phyloP scores from a whole-genome alignment of 139 green algal genomes.

The Spirogloea muscicola region DNA sequence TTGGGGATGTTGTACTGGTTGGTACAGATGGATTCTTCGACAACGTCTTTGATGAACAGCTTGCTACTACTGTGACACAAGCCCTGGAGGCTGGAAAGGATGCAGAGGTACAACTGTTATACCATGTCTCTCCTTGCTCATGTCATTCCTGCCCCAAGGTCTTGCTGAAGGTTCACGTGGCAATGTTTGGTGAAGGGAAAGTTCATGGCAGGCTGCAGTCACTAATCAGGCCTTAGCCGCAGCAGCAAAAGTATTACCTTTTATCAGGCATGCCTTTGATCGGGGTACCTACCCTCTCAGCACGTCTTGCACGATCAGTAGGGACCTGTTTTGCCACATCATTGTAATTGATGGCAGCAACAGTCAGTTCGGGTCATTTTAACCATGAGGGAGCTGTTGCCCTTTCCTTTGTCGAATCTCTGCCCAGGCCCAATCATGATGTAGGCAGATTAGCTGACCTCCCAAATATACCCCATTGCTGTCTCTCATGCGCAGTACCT shows the following conservation, averaged over 20 bases:
- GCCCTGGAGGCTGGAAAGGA: neutral
- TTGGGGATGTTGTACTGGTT: slow-evolving; percentile 81
- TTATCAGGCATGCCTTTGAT: neutral
- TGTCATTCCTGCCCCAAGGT: neutral
- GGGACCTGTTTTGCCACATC: too few species aligned
- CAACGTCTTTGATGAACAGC: slow-evolving; percentile 93
- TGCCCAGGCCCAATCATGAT: too few species aligned
- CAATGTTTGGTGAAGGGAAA: neutral
- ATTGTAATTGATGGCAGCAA: neutral
- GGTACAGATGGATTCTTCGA: slow-evolving; percentile 95
- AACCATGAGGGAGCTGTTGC: neutral
- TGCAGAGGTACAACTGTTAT: slow-evolving; percentile 13
- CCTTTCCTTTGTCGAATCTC: too few species aligned
- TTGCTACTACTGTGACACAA: slow-evolving; percentile 55
- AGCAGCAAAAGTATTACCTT: neutral
- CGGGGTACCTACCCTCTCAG: too few species aligned
- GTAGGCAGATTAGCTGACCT: too few species aligned
- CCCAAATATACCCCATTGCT: neutral
- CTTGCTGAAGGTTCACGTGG: neutral
- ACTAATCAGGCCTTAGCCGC: neutral
- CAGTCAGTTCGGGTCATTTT: neutral
- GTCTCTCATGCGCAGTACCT: neutral
- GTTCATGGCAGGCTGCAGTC: neutral
- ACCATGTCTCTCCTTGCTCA: neutral
- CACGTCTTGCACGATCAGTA: too few species aligned